These are phyloP conservation scores for Anacardium occidentale DNA, from an alignment of 345 rosid genomes.

Conservation along the genomic window DNA sequence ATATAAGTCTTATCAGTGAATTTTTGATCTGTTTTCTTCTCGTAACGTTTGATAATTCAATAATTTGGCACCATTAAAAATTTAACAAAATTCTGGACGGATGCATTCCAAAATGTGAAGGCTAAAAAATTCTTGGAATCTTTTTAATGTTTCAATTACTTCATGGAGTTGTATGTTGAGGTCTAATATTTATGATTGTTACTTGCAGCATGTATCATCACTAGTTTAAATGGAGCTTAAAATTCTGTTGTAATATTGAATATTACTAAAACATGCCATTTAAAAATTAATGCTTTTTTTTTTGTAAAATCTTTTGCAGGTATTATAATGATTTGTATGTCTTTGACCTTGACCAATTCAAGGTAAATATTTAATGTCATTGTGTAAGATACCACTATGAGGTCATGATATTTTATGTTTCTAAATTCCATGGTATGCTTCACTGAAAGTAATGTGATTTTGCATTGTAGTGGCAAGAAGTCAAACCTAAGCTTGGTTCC, in stretches of 20 bases:
- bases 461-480: constrained; percentile 88
- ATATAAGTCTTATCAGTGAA: background rate
- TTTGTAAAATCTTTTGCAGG: constrained; percentile 43
- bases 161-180: background rate
- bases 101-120: background rate
- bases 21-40: background rate
- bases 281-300: background rate
- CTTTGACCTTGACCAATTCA: constrained; percentile 88
- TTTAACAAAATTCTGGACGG: background rate
- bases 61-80: background rate
- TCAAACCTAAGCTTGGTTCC: constrained; percentile 86
- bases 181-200: background rate
- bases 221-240: background rate
- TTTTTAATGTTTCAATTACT: background rate
- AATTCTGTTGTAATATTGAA: background rate
- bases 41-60: constrained; percentile 4
- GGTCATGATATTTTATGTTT: background rate
- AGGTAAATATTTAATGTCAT: constrained; percentile 47
- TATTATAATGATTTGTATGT: constrained; percentile 76
- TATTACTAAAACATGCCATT: background rate
- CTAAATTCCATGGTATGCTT: constrained; percentile 7
- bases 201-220: constrained; percentile 4
- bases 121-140: constrained; percentile 1
- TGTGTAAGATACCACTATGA: background rate
- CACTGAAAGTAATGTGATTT: constrained; percentile 25